These are phyloP conservation scores for Nepenthes gracilis DNA, from an alignment of 148 eudicot species.

Conservation along the genomic window DNA sequence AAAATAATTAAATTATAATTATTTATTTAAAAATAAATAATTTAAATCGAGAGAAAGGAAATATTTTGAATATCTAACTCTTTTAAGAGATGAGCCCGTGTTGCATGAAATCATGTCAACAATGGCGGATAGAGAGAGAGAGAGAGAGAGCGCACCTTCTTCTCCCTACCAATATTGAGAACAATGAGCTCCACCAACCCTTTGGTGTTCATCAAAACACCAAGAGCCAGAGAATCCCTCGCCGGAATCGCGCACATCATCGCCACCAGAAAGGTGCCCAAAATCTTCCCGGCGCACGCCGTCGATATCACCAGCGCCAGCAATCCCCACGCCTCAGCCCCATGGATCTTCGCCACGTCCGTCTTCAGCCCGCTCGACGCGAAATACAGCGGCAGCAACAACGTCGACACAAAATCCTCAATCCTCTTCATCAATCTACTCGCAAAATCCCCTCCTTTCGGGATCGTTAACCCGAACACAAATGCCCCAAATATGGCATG, in stretches of 20 bases:
- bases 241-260: constrained; percentile 14
- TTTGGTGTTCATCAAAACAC: constrained; percentile 38
- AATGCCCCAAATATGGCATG: background rate
- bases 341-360: background rate
- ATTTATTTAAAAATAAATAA: no score
- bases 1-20: no score
- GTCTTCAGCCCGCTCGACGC: constrained; percentile 3
- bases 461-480: background rate
- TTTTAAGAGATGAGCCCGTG: no score
- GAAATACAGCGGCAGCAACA: constrained; percentile 1
- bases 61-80: no score
- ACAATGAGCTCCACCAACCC: constrained; percentile 40
- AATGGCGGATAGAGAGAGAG: no score
- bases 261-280: constrained; percentile 26
- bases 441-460: background rate
- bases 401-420: constrained; percentile 3
- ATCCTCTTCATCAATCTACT: background rate
- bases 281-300: constrained; percentile 31
- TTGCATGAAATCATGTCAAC: no score
- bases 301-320: constrained; percentile 2
- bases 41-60: no score
- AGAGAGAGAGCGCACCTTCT: constrained; percentile 14
- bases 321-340: constrained; percentile 1
- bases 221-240: constrained; percentile 27
- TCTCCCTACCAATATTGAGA: constrained; percentile 36